Evolutionary conservation across 345 rosid genomes (phyloP).

Genomic region (Toxicodendron radicans): DNA sequence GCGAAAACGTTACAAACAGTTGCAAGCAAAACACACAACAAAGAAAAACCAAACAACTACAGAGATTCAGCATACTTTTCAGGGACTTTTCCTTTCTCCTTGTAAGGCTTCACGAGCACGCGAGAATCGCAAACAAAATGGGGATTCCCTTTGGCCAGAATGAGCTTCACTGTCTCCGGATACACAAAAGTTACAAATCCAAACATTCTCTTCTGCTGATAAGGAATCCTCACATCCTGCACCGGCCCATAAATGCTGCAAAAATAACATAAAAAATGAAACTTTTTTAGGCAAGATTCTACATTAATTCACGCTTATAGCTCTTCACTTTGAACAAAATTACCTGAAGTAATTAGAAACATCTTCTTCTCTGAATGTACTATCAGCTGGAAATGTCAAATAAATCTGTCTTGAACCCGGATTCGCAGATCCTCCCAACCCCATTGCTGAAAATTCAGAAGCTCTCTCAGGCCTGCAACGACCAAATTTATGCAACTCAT

Average conservation of each 20-base stretch:
- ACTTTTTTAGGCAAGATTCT: background rate
- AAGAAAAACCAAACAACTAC: background rate
- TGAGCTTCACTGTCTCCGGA: constrained; percentile 75
- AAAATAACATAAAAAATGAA: constrained; percentile 7
- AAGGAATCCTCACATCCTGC: constrained; percentile 81
- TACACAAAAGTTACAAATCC: constrained; percentile 71
- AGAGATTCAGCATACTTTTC: constrained; percentile 40
- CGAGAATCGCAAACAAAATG: constrained; percentile 75
- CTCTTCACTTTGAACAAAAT: background rate
- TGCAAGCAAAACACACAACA: background rate
- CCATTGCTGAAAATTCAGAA: constrained; percentile 48
- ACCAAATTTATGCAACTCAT: constrained; percentile 57
- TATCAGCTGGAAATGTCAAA: constrained; percentile 81
- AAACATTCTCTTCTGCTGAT: constrained; percentile 80
- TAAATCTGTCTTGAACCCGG: constrained; percentile 79
- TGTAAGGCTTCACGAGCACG: constrained; percentile 77
- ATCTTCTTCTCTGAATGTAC: constrained; percentile 80
- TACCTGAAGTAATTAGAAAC: constrained; percentile 82
- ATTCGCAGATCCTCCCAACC: constrained; percentile 44
- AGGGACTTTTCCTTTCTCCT: constrained; percentile 69
- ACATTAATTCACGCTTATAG: background rate
- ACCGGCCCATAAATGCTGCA: constrained; percentile 67
- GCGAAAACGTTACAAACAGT: constrained; percentile 7
- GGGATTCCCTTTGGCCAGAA: constrained; percentile 72
- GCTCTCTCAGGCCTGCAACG: constrained; percentile 54